Conservation (phyloP, 495 filamentous ascomycete species). For the Terfezia boudieri region DNA sequence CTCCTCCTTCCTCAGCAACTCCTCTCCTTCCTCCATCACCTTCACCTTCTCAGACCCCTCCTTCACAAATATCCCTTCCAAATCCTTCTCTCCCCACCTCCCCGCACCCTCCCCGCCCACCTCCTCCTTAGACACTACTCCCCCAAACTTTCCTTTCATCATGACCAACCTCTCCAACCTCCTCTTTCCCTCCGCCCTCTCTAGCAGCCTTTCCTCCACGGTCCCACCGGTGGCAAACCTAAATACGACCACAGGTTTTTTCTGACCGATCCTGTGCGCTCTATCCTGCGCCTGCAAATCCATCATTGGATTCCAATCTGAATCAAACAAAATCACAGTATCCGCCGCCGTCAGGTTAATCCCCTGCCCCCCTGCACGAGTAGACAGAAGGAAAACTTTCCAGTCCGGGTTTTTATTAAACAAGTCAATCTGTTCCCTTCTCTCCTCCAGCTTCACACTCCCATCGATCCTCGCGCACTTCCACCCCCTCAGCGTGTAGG, state of each 20-base stretch:
- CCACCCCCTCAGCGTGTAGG: constrained; percentile 45
- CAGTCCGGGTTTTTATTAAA: constrained; percentile 55
- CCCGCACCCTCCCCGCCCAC: constrained; percentile 16
- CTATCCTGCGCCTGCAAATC: constrained; percentile 93
- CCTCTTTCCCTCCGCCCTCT: constrained; percentile 82
- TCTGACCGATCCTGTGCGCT: constrained; percentile 86
- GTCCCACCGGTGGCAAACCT: constrained; percentile 83
- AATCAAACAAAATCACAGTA: constrained; percentile 53
- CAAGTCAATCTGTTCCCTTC: constrained; percentile 57
- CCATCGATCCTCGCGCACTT: constrained; percentile 80
- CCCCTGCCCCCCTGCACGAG: constrained; percentile 79
- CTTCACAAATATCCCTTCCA: constrained; percentile 33
- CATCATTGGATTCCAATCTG: constrained; percentile 95
- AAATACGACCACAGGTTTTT: constrained; percentile 78
- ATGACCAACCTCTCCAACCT: constrained; percentile 87
- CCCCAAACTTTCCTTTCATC: constrained; percentile 59
- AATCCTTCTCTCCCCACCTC: constrained; percentile 34
- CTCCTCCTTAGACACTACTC: constrained; percentile 30
- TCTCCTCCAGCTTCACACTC: constrained; percentile 54
- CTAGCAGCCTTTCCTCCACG: constrained; percentile 70
- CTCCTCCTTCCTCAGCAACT: constrained; percentile 55
- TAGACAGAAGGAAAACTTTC: constrained; percentile 71
- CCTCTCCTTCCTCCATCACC: constrained; percentile 30
- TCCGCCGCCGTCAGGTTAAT: constrained; percentile 58
- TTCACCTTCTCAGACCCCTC: constrained; percentile 37